These are phyloP conservation scores for Linderniella brevidens DNA, from an alignment of 257 asterid species.

Conservation along the genomic window DNA sequence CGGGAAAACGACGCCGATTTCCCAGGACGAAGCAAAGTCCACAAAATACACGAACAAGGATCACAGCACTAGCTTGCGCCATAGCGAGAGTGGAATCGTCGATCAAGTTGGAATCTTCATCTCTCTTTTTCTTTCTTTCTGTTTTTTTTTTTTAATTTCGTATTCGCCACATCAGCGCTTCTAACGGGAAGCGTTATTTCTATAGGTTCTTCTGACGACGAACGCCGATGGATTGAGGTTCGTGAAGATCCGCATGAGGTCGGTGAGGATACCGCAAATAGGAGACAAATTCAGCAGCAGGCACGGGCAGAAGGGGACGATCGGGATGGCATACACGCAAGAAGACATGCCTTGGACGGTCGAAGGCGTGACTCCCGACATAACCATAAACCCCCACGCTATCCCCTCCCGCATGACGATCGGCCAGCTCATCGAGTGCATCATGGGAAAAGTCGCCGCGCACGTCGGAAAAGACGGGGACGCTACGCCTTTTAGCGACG, in stretches of 20 bases:
- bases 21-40: slow-evolving; percentile 67
- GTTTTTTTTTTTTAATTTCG: too few species aligned
- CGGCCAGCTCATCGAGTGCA: slow-evolving; percentile 83
- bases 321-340: slow-evolving; percentile 82
- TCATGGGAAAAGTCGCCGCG: slow-evolving; percentile 91
- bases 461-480: slow-evolving; percentile 93
- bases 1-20: slow-evolving; percentile 87
- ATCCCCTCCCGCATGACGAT: slow-evolving; percentile 97
- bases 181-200: too few species aligned
- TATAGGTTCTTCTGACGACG: slow-evolving; percentile 61
- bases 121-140: too few species aligned
- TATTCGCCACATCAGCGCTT: too few species aligned
- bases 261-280: slow-evolving; percentile 87
- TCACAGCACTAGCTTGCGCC: slow-evolving; percentile 92
- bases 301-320: slow-evolving; percentile 92
- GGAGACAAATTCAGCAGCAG: slow-evolving; percentile 91
- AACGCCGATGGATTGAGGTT: slow-evolving; percentile 94
- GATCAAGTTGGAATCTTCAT: slow-evolving; percentile 20
- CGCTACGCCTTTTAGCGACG: slow-evolving; percentile 94
- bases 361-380: slow-evolving; percentile 79
- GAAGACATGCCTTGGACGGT: slow-evolving; percentile 94
- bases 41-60: slow-evolving; percentile 85
- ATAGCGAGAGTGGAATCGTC: slow-evolving; percentile 88
- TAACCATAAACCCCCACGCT: slow-evolving; percentile 84
- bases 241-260: slow-evolving; percentile 88